Evolutionary conservation across 495 filamentous ascomycete species (phyloP).

Genomic region (Elaphomyces granulatus): DNA sequence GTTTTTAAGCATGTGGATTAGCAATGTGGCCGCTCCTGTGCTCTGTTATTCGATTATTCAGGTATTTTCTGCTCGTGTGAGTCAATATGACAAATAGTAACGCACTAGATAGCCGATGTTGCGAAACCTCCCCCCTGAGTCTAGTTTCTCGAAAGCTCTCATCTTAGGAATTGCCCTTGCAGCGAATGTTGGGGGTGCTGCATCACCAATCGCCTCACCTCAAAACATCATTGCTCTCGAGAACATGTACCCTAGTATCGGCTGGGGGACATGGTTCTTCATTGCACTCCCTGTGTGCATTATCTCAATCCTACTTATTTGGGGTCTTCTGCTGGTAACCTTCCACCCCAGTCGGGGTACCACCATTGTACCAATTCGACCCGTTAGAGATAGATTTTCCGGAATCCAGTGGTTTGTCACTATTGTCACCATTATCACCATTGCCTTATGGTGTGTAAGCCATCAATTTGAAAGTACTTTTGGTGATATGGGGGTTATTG

Average conservation of each 20-base stretch:
- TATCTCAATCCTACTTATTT: constrained; percentile 77
- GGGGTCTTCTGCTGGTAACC: constrained; percentile 67
- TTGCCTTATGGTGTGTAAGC: constrained; percentile 80
- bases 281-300: constrained; percentile 86
- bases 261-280: constrained; percentile 96
- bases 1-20: constrained; percentile 97
- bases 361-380: constrained; percentile 82
- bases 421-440: constrained; percentile 70
- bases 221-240: constrained; percentile 95
- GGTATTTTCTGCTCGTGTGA: constrained; percentile 31
- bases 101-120: constrained; percentile 60
- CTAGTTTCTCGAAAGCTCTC: constrained; percentile 83
- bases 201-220: constrained; percentile 89
- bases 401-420: constrained; percentile 90
- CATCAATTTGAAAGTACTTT: constrained; percentile 79
- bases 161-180: constrained; percentile 93
- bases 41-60: constrained; percentile 96
- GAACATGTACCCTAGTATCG: constrained; percentile 81
- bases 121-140: constrained; percentile 79
- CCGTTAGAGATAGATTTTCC: constrained; percentile 73
- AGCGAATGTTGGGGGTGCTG: constrained; percentile 90
- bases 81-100: too few species aligned
- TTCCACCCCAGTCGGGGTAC: constrained; percentile 76
- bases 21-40: constrained; percentile 96
- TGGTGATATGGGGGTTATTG: constrained; percentile 96